Evolutionary conservation across 2,329 filamentous ascomycete genomes (phyloP).

Genomic region (Dothideomycetes sp.): DNA sequence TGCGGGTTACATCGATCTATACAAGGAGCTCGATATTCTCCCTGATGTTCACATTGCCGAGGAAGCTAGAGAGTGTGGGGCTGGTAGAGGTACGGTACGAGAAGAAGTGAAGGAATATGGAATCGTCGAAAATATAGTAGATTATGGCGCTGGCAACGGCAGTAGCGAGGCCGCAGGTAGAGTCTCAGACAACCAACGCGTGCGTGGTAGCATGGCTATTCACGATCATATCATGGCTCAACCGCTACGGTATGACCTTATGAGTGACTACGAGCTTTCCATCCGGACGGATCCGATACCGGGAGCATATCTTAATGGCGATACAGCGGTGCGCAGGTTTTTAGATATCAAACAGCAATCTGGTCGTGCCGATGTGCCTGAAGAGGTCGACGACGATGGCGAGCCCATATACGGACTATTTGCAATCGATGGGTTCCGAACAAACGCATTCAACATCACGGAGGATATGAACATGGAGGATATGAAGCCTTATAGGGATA

Average conservation of each 20-base stretch:
- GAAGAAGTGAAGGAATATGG: no score
- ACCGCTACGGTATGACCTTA: constrained; percentile 18
- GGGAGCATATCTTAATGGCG: constrained; percentile 23
- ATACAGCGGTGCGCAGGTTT: constrained; percentile 22
- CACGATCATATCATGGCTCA: constrained; percentile 18
- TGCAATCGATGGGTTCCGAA: constrained; percentile 3
- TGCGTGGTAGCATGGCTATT: constrained; percentile 11
- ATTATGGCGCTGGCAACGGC: no score
- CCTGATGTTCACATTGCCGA: constrained; percentile 31
- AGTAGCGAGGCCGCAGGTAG: no score
- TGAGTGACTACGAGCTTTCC: constrained; percentile 26
- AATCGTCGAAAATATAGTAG: no score
- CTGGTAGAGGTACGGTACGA: no score
- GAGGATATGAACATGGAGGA: constrained; percentile 19
- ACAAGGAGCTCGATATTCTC: constrained; percentile 25
- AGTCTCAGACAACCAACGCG: no score
- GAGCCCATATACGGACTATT: not conserved
- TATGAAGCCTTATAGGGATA: no score
- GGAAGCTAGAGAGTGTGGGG: constrained; percentile 27
- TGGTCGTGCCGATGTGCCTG: not conserved
- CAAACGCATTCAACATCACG: constrained; percentile 19
- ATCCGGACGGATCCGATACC: no score
- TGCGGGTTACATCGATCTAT: constrained; percentile 26
- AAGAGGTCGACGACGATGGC: not conserved
- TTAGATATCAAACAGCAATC: constrained; percentile 13